A percentile compares a stretch with the other conserved stretches of the same genome.
These are phyloP conservation scores for Kwoniella newhampshirensis DNA, from an alignment of 768 basidiomycete species.

Conservation along the genomic window DNA sequence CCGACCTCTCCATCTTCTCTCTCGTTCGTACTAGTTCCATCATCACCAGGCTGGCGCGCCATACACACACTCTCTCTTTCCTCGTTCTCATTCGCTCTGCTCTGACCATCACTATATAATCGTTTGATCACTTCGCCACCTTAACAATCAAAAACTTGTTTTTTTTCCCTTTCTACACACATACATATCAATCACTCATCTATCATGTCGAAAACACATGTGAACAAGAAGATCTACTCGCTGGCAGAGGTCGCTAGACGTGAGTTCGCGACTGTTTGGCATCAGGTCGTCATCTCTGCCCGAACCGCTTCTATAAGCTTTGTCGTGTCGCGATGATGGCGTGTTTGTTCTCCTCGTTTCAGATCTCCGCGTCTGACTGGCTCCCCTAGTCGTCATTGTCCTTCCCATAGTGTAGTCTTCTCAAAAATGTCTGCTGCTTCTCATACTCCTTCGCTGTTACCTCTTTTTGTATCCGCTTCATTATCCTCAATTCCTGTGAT, in stretches of 20 bases:
- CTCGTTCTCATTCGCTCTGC: no score
- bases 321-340: no score
- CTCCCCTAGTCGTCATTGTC: no score
- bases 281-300: background rate
- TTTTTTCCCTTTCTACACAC: background rate
- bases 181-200: background rate
- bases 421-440: no score
- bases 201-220: background rate
- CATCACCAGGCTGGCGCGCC: no score
- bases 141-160: background rate
- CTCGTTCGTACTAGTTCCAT: background rate
- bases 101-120: background rate
- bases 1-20: background rate
- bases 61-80: no score
- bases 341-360: no score
- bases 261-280: conserved; percentile 3
- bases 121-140: background rate
- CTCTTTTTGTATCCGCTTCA: background rate
- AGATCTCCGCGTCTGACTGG: no score
- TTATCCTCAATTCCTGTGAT: background rate
- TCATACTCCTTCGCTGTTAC: no score
- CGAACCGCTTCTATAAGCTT: no score
- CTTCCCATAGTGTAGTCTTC: no score
- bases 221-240: conserved; percentile 14
- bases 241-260: conserved; percentile 20